Conservation (phyloP, 75 land plant genomes). For the Ceratopteris richardii region DNA sequence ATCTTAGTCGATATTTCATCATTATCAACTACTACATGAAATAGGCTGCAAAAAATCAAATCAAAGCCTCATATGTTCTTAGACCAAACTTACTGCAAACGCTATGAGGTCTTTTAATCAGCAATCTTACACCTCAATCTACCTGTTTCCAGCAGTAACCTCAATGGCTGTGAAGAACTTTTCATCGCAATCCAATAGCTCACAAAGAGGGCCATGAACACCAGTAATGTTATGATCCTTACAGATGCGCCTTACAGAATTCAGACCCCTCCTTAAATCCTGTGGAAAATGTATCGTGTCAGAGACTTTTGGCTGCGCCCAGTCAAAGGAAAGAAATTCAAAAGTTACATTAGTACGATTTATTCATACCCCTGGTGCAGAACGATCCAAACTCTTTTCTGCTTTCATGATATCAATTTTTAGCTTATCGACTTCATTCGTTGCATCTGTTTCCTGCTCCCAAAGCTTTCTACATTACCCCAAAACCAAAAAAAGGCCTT, state of each 20-base stretch:
- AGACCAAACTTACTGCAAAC: too few species aligned
- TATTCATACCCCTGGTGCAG: constrained; percentile 79
- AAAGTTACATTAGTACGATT: too few species aligned
- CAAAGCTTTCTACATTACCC: constrained; percentile 56
- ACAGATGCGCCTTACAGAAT: constrained; percentile 67
- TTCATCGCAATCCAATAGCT: constrained; percentile 88
- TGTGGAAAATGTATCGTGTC: constrained; percentile 15
- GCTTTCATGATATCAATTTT: constrained; percentile 77
- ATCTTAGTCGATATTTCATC: constrained; percentile 90
- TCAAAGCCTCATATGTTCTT: background rate
- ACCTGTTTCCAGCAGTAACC: constrained; percentile 99
- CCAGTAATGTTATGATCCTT: constrained; percentile 56
- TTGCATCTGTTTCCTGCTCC: constrained; percentile 65
- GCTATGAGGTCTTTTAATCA: too few species aligned
- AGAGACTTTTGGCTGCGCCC: too few species aligned
- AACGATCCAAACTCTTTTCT: constrained; percentile 91
- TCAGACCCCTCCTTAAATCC: constrained; percentile 92
- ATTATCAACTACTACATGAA: constrained; percentile 92
- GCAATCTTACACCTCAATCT: too few species aligned
- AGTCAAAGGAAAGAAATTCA: too few species aligned
- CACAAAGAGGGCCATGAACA: constrained; percentile 87
- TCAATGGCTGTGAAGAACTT: constrained; percentile 97
- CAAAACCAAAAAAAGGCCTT: too few species aligned
- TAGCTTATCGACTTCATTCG: constrained; percentile 72
- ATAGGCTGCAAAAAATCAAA: constrained; percentile 47